Evolutionary conservation across 108 stramenopile genomes (phyloP).

Genomic region (Skeletonema menzelii): DNA sequence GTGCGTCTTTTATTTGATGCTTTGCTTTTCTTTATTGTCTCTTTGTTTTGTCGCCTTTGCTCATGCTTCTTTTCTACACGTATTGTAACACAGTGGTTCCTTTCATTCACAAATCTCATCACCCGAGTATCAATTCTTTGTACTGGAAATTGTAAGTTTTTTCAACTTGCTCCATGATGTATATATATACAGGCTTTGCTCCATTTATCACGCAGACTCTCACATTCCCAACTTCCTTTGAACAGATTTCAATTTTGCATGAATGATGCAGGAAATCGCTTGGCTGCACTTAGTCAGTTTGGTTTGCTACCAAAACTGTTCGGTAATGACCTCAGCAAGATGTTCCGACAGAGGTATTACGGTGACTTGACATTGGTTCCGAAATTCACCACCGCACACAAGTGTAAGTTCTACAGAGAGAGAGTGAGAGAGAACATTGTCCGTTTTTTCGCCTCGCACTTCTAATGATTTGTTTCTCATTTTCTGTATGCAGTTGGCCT

Average conservation of each 20-base stretch:
- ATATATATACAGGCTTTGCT: not conserved
- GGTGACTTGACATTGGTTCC: slow-evolving; percentile 86
- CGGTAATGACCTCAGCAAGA: slow-evolving; percentile 90
- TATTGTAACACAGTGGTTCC: slow-evolving; percentile 66
- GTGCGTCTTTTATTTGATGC: not conserved
- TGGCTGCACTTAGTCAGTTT: slow-evolving; percentile 73
- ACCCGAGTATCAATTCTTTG: slow-evolving; percentile 50
- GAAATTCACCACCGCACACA: slow-evolving; percentile 64
- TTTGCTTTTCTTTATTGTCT: not conserved
- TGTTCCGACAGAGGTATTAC: slow-evolving; percentile 94
- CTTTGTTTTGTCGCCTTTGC: not conserved
- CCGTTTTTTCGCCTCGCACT: not conserved
- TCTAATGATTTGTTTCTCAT: not conserved
- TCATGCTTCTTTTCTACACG: not conserved
- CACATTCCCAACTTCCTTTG: not conserved
- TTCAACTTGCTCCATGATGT: too few species aligned
- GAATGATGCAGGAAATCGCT: slow-evolving; percentile 85
- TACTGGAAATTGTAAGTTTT: slow-evolving; percentile 17
- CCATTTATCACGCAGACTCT: slow-evolving; percentile 63
- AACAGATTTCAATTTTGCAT: slow-evolving; percentile 79
- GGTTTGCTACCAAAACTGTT: slow-evolving; percentile 90
- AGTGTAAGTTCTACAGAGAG: not conserved
- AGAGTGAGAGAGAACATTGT: not conserved
- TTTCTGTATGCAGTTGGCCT: slow-evolving; percentile 78
- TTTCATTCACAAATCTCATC: slow-evolving; percentile 86